Percentiles rank a stretch among this genome's conserved stretches.
Evolutionary conservation across 306 rosid genomes (phyloP).

Genomic region (Abrus pulchellus): DNA sequence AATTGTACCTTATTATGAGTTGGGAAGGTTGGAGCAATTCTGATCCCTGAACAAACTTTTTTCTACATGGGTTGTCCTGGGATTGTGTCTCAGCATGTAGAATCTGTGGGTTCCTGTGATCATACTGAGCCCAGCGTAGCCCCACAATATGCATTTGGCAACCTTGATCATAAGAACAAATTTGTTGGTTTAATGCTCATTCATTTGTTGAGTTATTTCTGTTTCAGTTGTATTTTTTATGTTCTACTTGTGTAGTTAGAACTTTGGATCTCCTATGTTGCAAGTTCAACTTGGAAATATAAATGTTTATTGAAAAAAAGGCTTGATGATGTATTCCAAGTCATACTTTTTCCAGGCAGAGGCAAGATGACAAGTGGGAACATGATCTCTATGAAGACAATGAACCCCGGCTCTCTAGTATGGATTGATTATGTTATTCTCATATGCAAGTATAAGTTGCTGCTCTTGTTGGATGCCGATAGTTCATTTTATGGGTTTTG

Average conservation of each 20-base stretch:
- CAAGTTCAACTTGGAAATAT: conserved; percentile 1
- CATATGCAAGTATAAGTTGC: conserved; percentile 45
- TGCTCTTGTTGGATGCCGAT: conserved; percentile 48
- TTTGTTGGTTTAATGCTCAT: not conserved
- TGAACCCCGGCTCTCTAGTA: conserved; percentile 67
- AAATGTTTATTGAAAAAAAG: conserved; percentile 25
- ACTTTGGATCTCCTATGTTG: not conserved
- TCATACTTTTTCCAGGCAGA: conserved; percentile 63
- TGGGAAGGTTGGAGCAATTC: not conserved
- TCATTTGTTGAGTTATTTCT: not conserved
- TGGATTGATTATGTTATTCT: conserved; percentile 49
- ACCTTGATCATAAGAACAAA: not conserved
- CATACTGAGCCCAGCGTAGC: not conserved
- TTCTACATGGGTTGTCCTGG: not conserved
- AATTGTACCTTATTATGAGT: not conserved
- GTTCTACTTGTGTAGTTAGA: conserved; percentile 20
- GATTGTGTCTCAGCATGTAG: not conserved
- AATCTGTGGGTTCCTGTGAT: not conserved
- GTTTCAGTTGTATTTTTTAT: not conserved
- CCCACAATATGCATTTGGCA: not conserved
- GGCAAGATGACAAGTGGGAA: conserved; percentile 88
- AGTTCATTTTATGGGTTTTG: conserved; percentile 51
- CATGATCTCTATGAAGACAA: conserved; percentile 75
- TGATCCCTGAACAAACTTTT: not conserved
- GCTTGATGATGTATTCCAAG: conserved; percentile 27